phyloP scores from a whole-genome alignment of 257 asterid species.

The Nicotiana tomentosiformis region DNA sequence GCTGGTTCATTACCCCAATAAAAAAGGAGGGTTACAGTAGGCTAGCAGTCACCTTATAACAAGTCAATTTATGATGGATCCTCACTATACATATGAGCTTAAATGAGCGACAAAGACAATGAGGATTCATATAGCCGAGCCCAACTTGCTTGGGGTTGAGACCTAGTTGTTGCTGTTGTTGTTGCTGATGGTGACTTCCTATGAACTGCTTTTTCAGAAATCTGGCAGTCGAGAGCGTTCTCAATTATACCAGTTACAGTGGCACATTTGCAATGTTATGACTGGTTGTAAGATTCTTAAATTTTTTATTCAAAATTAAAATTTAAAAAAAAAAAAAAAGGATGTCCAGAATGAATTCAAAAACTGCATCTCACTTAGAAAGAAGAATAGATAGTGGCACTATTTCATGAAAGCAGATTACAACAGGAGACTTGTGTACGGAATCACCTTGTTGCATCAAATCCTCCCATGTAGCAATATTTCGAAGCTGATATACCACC shows the following conservation, averaged over 20 bases:
- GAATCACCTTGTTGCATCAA: slow-evolving; percentile 94
- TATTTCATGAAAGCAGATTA: not conserved
- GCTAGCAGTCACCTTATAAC: not conserved
- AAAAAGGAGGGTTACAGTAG: not conserved
- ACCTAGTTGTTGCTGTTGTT: not conserved
- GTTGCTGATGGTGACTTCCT: not conserved
- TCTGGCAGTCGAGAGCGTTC: not conserved
- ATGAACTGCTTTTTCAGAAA: not conserved
- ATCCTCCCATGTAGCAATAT: slow-evolving; percentile 97
- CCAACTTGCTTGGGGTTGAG: not conserved
- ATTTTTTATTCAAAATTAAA: not conserved
- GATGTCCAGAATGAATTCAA: not conserved
- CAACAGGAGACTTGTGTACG: not conserved
- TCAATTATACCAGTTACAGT: not conserved
- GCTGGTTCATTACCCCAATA: not conserved
- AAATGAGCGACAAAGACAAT: not conserved
- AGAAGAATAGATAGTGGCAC: not conserved
- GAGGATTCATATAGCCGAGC: not conserved
- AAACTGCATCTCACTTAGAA: not conserved
- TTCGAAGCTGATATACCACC: slow-evolving; percentile 96
- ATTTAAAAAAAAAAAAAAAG: not conserved
- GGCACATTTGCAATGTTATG: not conserved
- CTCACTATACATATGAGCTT: not conserved
- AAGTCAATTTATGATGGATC: not conserved
- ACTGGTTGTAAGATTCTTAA: not conserved